Base-by-base conservation (phyloP, 2,329 filamentous ascomycete species). In the Xylariales sp. region DNA sequence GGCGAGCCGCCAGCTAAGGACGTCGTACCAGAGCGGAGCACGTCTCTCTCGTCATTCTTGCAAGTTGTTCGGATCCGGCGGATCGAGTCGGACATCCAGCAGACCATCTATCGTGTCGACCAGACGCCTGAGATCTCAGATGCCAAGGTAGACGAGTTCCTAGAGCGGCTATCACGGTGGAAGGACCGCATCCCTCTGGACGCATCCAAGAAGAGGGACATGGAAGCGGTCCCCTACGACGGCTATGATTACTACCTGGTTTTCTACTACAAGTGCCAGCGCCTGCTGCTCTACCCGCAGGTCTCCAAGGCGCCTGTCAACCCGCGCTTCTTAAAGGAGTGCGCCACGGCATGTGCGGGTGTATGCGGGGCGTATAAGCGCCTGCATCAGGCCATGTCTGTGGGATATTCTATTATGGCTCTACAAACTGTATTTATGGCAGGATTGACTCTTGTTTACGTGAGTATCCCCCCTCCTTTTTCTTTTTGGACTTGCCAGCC, bases 371-470 rank as follows among this genome's bases (percentile, higher is more conserved):
- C 53, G 3, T 57, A 57, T 47, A 56, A 56, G 41, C 48, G 52
- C 1, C 45, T 59, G 1, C 54, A 57, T 30, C 52, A 55, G 29
- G 44, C 53, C 25, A 51, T 48, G 27, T 55, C 54, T 2, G 46
- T 59, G 6, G 54, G 48, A 32, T 57, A 55, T 41, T 56, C 55
- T 11, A 50, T 56, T 43, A 50, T 48, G 25, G 52, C 55, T 0
- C 44, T 59, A 11, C 56, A 58, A 38, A 51, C 47, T 8, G 54
- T 52, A 29, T 58, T 59, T 30, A 46, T 57, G 2, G 55, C 53
- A 1, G 55, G 54, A 0, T 39, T 57, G 18, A 57, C 53, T 0
- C 38, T 56, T 0, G 44, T 56, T 3, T 57, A 56, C 43, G n/a
- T n/a, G n/a, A n/a, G n/a, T n/a, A n/a, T n/a, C n/a, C n/a, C n/a